Base-by-base conservation (phyloP, 768 basidiomycete genomes). In the Leccinum boreale region DNA sequence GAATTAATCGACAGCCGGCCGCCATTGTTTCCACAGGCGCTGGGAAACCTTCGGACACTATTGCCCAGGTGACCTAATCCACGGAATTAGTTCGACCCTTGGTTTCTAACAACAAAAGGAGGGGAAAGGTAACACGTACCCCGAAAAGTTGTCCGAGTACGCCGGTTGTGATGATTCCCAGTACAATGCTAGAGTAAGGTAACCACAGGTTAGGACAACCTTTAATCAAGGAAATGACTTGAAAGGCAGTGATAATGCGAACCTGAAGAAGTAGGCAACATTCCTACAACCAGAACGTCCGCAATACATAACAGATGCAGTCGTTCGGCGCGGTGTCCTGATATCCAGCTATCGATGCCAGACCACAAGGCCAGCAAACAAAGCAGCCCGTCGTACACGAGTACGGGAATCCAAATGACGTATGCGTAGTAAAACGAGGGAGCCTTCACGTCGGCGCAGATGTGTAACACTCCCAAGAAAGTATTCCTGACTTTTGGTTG, bases 331-430 rank as follows among this genome's bases (percentile, higher is more conserved):
- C 48, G 28, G 11, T 49, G n/a, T 17, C 49, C 49, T 14, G 49
- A 50, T 4, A 39, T 15, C 31, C 28, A 31, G 17, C 46, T 14
- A 23, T 36, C 28, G 39, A 58, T 15, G 12, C 47, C 53, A 35
- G 35, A 28, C 52, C 57, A 54, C 24, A 50, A 28, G 10, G 59
- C 59, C n/a, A 62, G 53, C 45, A 55, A 14, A 35, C 59, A 62
- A n/a, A 62, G 50, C 4, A 50, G 3, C 3, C 50, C 53, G n/a
- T 62, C 62, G 39, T 52, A 61, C 39, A 53, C 26, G 33, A 62
- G 44, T 23, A 62, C 56, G 5, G 59, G 59, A 14, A 61, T 4
- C 59, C 59, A 61, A 6, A 61, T 49, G 23, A 52, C 26, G n/a
- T 58, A 62, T 15, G 42, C 24, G 29, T 31, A 52, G 9, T 15